A percentile compares a stretch with the other conserved stretches of the same genome.
phyloP scores from a whole-genome alignment of 2,329 filamentous ascomycete genomes.

The Juglanconis sp. region DNA sequence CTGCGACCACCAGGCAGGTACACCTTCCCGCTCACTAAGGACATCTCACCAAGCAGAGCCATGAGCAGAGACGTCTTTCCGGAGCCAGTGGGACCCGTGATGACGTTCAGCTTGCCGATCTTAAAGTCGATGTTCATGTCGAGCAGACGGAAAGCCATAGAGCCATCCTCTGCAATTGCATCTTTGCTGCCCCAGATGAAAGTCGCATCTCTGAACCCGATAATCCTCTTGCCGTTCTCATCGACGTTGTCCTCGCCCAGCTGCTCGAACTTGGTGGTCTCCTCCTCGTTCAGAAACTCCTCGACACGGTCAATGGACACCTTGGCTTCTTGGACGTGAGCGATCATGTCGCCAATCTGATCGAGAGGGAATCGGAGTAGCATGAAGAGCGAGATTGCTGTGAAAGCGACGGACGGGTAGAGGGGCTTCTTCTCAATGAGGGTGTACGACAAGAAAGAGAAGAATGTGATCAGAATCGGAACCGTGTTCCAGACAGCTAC shows the following conservation, averaged over 20 bases:
- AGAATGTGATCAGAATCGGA: constrained; percentile 91
- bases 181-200: constrained; percentile 83
- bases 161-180: constrained; percentile 58
- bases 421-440: constrained; percentile 84
- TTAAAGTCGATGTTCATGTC: constrained; percentile 80
- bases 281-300: constrained; percentile 86
- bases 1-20: constrained; percentile 82
- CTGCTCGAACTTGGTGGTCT: constrained; percentile 93
- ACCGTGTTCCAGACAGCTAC: constrained; percentile 97
- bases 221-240: constrained; percentile 66
- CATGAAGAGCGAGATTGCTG: constrained; percentile 91
- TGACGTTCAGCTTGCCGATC: constrained; percentile 84
- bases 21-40: constrained; percentile 72
- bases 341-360: constrained; percentile 97
- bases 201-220: constrained; percentile 81
- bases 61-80: constrained; percentile 96
- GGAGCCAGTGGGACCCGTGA: constrained; percentile 88
- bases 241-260: constrained; percentile 68
- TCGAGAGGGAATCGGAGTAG: constrained; percentile 90
- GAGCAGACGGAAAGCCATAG: constrained; percentile 77
- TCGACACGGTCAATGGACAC: constrained; percentile 96
- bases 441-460: constrained; percentile 93
- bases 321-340: constrained; percentile 95
- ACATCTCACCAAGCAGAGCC: constrained; percentile 97
- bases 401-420: constrained; percentile 91